Conservation (phyloP, 2,329 filamentous ascomycete species). For the Paracoccidioides lutzii region DNA sequence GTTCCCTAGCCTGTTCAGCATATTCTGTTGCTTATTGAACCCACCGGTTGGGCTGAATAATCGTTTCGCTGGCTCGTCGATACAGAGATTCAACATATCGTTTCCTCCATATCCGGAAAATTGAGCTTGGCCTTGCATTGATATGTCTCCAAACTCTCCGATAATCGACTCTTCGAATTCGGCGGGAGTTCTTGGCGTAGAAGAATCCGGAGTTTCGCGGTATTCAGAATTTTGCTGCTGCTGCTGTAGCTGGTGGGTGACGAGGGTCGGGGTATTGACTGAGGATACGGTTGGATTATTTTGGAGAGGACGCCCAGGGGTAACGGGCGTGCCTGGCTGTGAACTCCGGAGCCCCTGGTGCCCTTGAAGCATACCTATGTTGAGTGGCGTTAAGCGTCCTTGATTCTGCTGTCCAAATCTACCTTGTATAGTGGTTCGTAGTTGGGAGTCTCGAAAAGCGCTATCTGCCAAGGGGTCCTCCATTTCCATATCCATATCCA, state of each 20-base stretch:
- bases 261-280: slow-evolving; percentile 86
- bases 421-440: slow-evolving; percentile 55
- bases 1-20: slow-evolving; percentile 61
- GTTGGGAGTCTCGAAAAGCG: slow-evolving; percentile 43
- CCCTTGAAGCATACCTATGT: slow-evolving; percentile 61
- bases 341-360: slow-evolving; percentile 74
- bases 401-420: slow-evolving; percentile 45
- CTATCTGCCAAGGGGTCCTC: slow-evolving; percentile 58
- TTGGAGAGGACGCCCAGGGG: slow-evolving; percentile 55
- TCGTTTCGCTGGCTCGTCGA: slow-evolving; percentile 89
- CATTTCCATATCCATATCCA: slow-evolving; percentile 60
- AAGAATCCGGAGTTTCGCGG: slow-evolving; percentile 49
- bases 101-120: slow-evolving; percentile 32
- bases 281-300: slow-evolving; percentile 95
- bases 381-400: slow-evolving; percentile 53
- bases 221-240: slow-evolving; percentile 45
- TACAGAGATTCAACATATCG: slow-evolving; percentile 50
- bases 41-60: slow-evolving; percentile 76
- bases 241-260: slow-evolving; percentile 56
- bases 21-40: slow-evolving; percentile 55
- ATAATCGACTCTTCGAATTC: slow-evolving; percentile 65
- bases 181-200: slow-evolving; percentile 55
- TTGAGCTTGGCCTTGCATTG: slow-evolving; percentile 28
- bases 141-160: slow-evolving; percentile 49
- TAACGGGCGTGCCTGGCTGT: slow-evolving; percentile 71